Evolutionary conservation across 164 flowering plant species (phyloP), one percentile per base, ranked within the genome.

Genomic region (Sextonia rubra): DNA sequence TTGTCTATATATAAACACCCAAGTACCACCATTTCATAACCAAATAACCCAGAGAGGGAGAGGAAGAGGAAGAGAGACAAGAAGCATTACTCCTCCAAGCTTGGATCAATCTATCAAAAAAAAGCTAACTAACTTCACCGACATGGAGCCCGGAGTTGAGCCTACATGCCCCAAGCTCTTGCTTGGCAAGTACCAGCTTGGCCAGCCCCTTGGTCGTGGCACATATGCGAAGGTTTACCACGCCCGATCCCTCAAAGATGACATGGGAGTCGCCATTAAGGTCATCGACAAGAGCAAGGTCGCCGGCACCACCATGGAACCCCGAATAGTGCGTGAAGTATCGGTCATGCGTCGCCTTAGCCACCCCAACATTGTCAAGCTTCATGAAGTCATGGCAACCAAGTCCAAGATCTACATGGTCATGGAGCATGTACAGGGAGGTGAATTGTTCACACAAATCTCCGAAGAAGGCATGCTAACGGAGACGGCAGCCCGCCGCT

Each of bases 171-270:
- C 64, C 67, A 64, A 27, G 20, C 37, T 64, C 29, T 27, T 64
- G 12, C 79, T 87, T 67, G 88, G 80, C 1, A 90, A 84, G 69
- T 91, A 91, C 81, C 88, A 85, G 79, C 49, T 88, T 37, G 92
- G 94, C 20, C 83, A 71, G 76, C 77, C 88, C 3, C 85, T 91
- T 9, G 97, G 97, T 20, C 66, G 72, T 47, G 97, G 97, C 3
- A 88, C 93, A 8, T 90, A 81, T 61, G 97, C 85, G 2, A 91
- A 90, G 80, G 97, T 91, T 4, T 91, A 88, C 85, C 85, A 85
- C 73, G 97, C 86, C 29, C 64, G 87, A 37, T 75, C 86, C 72
- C 55, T 82, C 8, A 24, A 56, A 1, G 80, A 86, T 3, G 89
- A 89, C 0, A 81, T 82, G 76, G 84, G 86, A 82, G 89, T 90